phyloP scores from a whole-genome alignment of 1,139 yeast genomes.

The Lodderomyces beijingensis region DNA sequence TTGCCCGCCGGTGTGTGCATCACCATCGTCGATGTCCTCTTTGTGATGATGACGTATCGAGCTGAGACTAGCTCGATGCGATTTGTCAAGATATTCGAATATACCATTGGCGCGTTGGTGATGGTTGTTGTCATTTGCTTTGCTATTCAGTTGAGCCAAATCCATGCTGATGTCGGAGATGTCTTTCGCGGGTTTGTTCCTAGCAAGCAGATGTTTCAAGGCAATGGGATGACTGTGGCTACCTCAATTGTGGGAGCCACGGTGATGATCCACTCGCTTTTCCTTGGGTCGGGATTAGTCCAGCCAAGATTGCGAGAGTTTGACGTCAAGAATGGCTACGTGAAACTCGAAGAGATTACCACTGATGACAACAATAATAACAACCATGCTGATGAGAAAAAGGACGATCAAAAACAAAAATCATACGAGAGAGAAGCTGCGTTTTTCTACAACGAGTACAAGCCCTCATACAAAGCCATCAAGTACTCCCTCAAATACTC shows the following conservation, averaged over 20 bases:
- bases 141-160: conserved; percentile 58
- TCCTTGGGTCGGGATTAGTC: conserved; percentile 71
- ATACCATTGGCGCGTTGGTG: conserved; percentile 63
- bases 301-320: conserved; percentile 71
- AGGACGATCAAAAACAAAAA: conserved; percentile 9
- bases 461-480: conserved; percentile 64
- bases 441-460: conserved; percentile 42
- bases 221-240: conserved; percentile 66
- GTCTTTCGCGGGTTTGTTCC: conserved; percentile 73
- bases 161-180: conserved; percentile 45
- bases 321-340: conserved; percentile 50
- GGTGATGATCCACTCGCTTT: conserved; percentile 79
- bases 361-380: conserved; percentile 6
- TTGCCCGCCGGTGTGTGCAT: conserved; percentile 75
- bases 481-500: conserved; percentile 64
- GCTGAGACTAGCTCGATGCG: conserved; percentile 63
- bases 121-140: conserved; percentile 68
- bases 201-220: conserved; percentile 55
- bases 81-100: conserved; percentile 63
- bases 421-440: conserved; percentile 26
- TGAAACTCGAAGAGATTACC: conserved; percentile 21
- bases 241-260: conserved; percentile 79
- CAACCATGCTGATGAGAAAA: conserved; percentile 6
- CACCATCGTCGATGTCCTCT: conserved; percentile 66
- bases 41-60: conserved; percentile 70